Evolutionary conservation across 2,329 filamentous ascomycete genomes (phyloP).

Genomic region (Fusarium fujikuroi): DNA sequence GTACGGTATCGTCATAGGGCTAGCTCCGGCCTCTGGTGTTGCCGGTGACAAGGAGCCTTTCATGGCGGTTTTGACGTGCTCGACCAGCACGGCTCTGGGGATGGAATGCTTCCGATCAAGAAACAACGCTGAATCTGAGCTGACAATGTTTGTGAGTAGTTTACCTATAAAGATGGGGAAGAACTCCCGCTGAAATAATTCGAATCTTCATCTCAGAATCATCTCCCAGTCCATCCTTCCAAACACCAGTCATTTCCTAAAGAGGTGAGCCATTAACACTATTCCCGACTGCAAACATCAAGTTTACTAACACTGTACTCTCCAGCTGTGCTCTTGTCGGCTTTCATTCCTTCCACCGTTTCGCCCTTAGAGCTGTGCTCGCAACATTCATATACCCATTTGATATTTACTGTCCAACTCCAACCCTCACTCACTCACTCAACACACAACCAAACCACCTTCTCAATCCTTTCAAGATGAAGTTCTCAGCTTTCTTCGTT

Average conservation of each 20-base stretch:
- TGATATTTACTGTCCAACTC: constrained; percentile 15
- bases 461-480: constrained; percentile 56
- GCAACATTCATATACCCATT: constrained; percentile 16
- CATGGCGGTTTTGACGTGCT: not conserved
- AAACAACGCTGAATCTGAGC: not conserved
- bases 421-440: not conserved
- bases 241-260: constrained; percentile 36
- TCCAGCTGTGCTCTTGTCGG: constrained; percentile 34
- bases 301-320: not conserved
- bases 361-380: constrained; percentile 40
- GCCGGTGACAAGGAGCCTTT: constrained; percentile 19
- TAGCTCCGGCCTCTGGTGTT: constrained; percentile 19
- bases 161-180: constrained; percentile 17
- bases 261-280: constrained; percentile 19
- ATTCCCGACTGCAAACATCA: not conserved
- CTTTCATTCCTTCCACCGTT: constrained; percentile 29
- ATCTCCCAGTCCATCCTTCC: constrained; percentile 9
- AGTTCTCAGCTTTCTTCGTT: constrained; percentile 58
- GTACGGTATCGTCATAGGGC: not conserved
- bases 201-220: constrained; percentile 2
- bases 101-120: not conserved
- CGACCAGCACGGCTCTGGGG: constrained; percentile 3
- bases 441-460: not conserved
- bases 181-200: not conserved
- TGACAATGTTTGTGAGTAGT: not conserved